These are phyloP conservation scores for Lachnellula subtilissima DNA, from an alignment of 2,329 filamentous ascomycete genomes.

Conservation along the genomic window DNA sequence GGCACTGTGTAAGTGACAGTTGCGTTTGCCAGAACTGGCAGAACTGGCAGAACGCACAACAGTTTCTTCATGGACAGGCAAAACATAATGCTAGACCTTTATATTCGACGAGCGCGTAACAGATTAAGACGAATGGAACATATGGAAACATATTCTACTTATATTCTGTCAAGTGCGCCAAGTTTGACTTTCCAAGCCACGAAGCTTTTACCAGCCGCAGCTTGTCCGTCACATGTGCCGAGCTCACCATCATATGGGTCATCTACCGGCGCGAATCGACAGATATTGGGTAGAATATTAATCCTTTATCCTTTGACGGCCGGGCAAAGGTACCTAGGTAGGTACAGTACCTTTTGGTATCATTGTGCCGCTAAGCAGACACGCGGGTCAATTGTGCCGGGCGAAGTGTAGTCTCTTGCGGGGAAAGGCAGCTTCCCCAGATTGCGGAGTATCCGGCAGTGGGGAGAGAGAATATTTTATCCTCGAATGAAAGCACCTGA, in stretches of 20 bases:
- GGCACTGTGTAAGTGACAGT: conserved; percentile 22
- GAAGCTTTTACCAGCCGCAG: not conserved
- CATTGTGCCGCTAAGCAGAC: not conserved
- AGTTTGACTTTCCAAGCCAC: not conserved
- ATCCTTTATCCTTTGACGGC: not conserved
- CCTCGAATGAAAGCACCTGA: not conserved
- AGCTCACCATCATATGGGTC: not conserved
- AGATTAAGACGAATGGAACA: not conserved
- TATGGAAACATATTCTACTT: not conserved
- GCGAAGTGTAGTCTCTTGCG: no score
- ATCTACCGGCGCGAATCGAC: not conserved
- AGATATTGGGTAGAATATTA: not conserved
- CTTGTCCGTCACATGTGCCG: not conserved
- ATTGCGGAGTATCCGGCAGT: not conserved
- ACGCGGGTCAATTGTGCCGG: not conserved
- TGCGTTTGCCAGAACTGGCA: not conserved
- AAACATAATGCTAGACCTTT: conserved; percentile 6
- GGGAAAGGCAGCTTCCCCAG: not conserved
- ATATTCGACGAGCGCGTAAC: not conserved
- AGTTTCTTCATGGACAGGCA: conserved; percentile 6
- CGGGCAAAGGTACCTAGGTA: not conserved
- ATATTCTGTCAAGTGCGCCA: not conserved
- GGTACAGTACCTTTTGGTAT: not conserved
- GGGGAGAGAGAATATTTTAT: not conserved
- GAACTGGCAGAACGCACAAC: conserved; percentile 12